Conservation (phyloP, 768 basidiomycete species). For the Suillus hirtellus region DNA sequence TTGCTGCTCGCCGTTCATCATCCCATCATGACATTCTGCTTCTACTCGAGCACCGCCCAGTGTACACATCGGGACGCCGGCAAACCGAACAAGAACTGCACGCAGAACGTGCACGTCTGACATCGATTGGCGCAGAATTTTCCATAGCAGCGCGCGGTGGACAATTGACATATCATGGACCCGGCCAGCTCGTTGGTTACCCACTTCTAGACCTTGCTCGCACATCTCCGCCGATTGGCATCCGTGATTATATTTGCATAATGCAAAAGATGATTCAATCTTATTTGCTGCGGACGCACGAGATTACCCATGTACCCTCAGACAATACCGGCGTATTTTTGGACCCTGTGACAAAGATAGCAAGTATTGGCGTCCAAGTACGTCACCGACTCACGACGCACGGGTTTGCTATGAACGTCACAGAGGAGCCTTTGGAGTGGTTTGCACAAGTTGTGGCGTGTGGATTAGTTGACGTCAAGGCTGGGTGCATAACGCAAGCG, state of each 20-base stretch:
- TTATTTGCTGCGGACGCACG: conserved; percentile 62
- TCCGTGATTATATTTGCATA: conserved; percentile 82
- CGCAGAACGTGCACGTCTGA: conserved; percentile 65
- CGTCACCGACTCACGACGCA: conserved; percentile 93
- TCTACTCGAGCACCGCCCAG: conserved; percentile 87
- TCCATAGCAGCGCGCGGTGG: conserved; percentile 83
- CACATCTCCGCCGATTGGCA: conserved; percentile 66
- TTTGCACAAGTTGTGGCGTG: conserved; percentile 90
- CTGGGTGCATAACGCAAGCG: conserved; percentile 62
- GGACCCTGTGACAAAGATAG: conserved; percentile 78
- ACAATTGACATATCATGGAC: conserved; percentile 95
- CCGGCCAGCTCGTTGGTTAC: conserved; percentile 96
- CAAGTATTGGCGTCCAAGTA: conserved; percentile 95
- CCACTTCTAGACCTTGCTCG: conserved; percentile 89
- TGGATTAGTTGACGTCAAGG: conserved; percentile 80
- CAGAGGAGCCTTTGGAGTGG: conserved; percentile 78
- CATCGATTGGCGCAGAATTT: conserved; percentile 83
- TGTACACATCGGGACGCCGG: conserved; percentile 92
- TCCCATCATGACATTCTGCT: conserved; percentile 64
- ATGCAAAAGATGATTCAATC: conserved; percentile 71
- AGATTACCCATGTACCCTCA: conserved; percentile 55
- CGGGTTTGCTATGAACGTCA: conserved; percentile 92
- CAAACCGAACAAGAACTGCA: conserved; percentile 64
- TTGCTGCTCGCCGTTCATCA: conserved; percentile 50
- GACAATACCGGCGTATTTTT: conserved; percentile 93